Evolutionary conservation across 257 asterid species (phyloP).

Genomic region (Nicotiana obtusifolia): DNA sequence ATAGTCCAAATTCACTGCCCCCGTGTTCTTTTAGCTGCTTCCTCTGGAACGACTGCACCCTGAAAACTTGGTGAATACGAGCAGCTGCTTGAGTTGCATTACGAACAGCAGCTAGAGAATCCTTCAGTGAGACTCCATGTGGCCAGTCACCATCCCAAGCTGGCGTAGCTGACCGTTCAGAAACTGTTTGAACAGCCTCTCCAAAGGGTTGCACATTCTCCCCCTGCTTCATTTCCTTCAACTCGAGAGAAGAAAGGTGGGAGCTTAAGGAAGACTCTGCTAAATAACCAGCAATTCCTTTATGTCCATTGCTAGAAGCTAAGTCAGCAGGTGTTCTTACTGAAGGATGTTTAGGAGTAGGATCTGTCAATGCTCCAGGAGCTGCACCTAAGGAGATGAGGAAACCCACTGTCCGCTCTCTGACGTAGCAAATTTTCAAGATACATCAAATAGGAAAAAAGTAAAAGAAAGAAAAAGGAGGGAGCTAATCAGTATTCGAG

Average conservation of each 20-base stretch:
- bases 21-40: slow-evolving; percentile 60
- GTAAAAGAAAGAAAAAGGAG: background rate
- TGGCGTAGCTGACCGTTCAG: slow-evolving; percentile 68
- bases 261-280: slow-evolving; percentile 72
- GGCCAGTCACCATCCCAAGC: slow-evolving; percentile 48
- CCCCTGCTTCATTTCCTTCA: slow-evolving; percentile 45
- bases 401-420: slow-evolving; percentile 73
- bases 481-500: slow-evolving; percentile 6
- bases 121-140: slow-evolving; percentile 67
- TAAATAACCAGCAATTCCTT: slow-evolving; percentile 90
- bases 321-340: slow-evolving; percentile 83
- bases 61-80: slow-evolving; percentile 79
- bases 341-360: slow-evolving; percentile 59
- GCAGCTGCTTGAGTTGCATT: slow-evolving; percentile 98
- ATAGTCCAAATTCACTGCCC: slow-evolving; percentile 48
- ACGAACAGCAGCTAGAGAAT: slow-evolving; percentile 85
- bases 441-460: slow-evolving; percentile 15
- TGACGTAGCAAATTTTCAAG: slow-evolving; percentile 22
- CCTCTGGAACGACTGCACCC: slow-evolving; percentile 85
- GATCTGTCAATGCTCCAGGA: slow-evolving; percentile 82
- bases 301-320: slow-evolving; percentile 80
- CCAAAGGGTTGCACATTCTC: slow-evolving; percentile 22
- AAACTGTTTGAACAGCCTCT: slow-evolving; percentile 52
- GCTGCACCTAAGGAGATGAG: slow-evolving; percentile 72
- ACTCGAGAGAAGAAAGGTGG: slow-evolving; percentile 48